Percentiles rank a stretch among this genome's conserved stretches.
These are phyloP conservation scores for Leishmania aethiopica DNA, from an alignment of 208 protist genomes.

Conservation along the genomic window DNA sequence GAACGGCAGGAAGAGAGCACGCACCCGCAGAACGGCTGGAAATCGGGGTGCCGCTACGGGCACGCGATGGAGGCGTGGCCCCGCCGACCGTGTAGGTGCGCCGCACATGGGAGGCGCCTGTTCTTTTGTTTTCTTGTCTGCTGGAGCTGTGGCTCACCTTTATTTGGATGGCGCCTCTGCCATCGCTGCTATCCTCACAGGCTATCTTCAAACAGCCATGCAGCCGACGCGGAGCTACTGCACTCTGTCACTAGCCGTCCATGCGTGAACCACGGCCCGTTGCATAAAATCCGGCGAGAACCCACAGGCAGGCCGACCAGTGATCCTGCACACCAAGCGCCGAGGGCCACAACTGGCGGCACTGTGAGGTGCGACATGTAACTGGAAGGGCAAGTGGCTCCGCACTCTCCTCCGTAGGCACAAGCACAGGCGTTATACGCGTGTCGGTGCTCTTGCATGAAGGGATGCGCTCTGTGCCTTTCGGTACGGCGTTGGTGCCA, in stretches of 20 bases:
- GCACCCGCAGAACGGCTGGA: no score
- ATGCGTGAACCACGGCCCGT: neutral
- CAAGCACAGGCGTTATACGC: neutral
- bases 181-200: neutral
- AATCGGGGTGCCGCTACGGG: no score
- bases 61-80: no score
- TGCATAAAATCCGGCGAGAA: neutral
- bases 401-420: neutral
- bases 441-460: neutral
- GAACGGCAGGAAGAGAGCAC: no score
- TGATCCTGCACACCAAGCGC: neutral
- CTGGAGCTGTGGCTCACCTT: neutral
- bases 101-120: neutral
- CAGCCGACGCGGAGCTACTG: no score
- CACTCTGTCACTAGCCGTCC: neutral
- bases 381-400: neutral
- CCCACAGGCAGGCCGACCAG: neutral
- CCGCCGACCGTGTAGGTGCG: neutral
- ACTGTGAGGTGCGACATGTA: neutral
- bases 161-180: neutral
- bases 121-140: neutral
- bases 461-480: neutral
- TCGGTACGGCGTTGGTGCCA: neutral
- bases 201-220: neutral
- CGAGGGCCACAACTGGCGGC: neutral